Conservation (phyloP, 768 basidiomycete species). For the Polyporus arcularius region DNA sequence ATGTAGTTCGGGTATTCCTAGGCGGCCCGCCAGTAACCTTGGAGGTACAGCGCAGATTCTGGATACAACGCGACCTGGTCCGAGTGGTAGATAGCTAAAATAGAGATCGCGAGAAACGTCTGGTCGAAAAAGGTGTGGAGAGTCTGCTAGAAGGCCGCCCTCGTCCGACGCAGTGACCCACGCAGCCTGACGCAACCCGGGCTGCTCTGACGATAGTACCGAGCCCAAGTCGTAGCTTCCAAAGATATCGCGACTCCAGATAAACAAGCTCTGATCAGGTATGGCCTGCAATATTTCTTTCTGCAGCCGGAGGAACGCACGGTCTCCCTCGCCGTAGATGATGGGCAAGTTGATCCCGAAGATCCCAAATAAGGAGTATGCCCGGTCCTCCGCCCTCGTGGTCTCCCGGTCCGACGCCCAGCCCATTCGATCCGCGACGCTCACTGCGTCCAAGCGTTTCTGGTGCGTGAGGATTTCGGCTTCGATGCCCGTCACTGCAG, state of each 20-base stretch:
- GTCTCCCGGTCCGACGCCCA: not conserved
- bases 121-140: too few species aligned
- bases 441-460: not conserved
- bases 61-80: too few species aligned
- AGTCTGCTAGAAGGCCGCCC: too few species aligned
- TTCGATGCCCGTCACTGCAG: not conserved
- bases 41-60: too few species aligned
- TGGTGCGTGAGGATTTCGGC: not conserved
- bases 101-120: too few species aligned
- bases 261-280: not conserved
- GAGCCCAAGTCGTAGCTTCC: too few species aligned
- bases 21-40: too few species aligned
- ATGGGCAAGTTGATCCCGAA: not conserved
- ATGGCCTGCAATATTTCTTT: not conserved
- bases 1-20: too few species aligned
- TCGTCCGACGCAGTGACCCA: too few species aligned
- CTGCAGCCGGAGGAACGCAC: not conserved
- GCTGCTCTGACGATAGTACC: too few species aligned
- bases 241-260: not conserved
- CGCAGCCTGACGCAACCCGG: too few species aligned
- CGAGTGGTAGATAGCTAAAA: too few species aligned
- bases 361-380: conserved; percentile 1
- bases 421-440: not conserved
- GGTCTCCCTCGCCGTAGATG: not conserved
- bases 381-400: not conserved